Conservation (phyloP, 2,329 filamentous ascomycete species). For the Mycosphaerella sp. region DNA sequence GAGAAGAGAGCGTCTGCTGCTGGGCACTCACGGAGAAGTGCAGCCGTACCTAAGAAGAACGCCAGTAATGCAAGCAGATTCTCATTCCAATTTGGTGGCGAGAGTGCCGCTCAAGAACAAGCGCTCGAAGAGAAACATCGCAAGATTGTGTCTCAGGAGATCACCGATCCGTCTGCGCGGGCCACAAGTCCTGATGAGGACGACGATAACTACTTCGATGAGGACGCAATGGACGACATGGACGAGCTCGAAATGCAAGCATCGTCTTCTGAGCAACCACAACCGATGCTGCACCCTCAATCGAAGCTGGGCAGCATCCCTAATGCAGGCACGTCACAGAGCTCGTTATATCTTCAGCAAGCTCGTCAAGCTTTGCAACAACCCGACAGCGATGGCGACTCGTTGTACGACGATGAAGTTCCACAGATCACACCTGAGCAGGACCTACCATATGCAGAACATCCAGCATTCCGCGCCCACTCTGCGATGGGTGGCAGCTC, state of each 20-base stretch:
- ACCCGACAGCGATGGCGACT: slow-evolving; percentile 16
- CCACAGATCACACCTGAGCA: slow-evolving; percentile 19
- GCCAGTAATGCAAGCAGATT: slow-evolving; percentile 69
- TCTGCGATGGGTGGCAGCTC: slow-evolving; percentile 23
- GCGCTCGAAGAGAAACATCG: slow-evolving; percentile 64
- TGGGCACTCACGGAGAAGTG: slow-evolving; percentile 25
- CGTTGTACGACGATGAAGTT: slow-evolving; percentile 38
- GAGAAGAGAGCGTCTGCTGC: slow-evolving; percentile 30
- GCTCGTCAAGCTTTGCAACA: slow-evolving; percentile 19
- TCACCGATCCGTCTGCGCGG: slow-evolving; percentile 13
- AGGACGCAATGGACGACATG: slow-evolving; percentile 41
- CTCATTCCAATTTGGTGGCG: slow-evolving; percentile 73
- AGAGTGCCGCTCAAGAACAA: slow-evolving; percentile 58
- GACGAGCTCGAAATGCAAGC: slow-evolving; percentile 41
- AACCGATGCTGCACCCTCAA: slow-evolving; percentile 2
- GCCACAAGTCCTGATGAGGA: slow-evolving; percentile 26
- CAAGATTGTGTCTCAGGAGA: slow-evolving; percentile 18
- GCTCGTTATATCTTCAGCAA: slow-evolving; percentile 20
- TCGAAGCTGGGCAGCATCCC: slow-evolving; percentile 4
- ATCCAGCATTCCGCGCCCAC: slow-evolving; percentile 28
- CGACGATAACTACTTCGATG: slow-evolving; percentile 36
- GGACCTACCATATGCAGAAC: slow-evolving; percentile 29
- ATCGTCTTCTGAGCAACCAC: slow-evolving; percentile 7
- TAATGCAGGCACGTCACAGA: slow-evolving; percentile 12
- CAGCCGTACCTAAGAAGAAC: slow-evolving; percentile 38